phyloP scores from a whole-genome alignment of 345 rosid species.

The Eucalyptus grandis region DNA sequence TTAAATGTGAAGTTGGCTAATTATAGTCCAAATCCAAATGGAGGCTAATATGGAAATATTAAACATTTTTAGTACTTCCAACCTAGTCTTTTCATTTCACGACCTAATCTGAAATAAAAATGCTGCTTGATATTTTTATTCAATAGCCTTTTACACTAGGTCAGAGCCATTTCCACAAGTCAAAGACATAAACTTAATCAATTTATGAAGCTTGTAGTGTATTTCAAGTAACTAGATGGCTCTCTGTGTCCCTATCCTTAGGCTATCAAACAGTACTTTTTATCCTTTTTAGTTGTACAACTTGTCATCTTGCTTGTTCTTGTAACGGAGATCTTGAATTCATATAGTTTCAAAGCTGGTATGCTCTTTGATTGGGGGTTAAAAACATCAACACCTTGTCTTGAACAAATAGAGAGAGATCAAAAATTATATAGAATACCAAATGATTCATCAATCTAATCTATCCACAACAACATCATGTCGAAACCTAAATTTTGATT shows the following conservation, averaged over 20 bases:
- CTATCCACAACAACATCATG: neutral
- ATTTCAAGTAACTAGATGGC: neutral
- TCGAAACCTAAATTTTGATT: too few relatives aligned
- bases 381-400: neutral
- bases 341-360: neutral
- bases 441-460: neutral
- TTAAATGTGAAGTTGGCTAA: neutral
- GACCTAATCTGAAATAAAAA: neutral
- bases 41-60: neutral
- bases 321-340: neutral
- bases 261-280: neutral
- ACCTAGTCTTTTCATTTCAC: neutral
- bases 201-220: neutral
- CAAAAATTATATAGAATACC: neutral
- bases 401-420: neutral
- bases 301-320: neutral
- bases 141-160: neutral
- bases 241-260: neutral
- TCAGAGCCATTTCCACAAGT: neutral
- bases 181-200: neutral
- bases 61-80: neutral
- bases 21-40: neutral
- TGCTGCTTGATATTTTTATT: neutral
- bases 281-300: neutral
- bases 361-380: neutral